Conservation (phyloP, 495 filamentous ascomycete genomes). For the Lasiosphaeria miniovina region DNA sequence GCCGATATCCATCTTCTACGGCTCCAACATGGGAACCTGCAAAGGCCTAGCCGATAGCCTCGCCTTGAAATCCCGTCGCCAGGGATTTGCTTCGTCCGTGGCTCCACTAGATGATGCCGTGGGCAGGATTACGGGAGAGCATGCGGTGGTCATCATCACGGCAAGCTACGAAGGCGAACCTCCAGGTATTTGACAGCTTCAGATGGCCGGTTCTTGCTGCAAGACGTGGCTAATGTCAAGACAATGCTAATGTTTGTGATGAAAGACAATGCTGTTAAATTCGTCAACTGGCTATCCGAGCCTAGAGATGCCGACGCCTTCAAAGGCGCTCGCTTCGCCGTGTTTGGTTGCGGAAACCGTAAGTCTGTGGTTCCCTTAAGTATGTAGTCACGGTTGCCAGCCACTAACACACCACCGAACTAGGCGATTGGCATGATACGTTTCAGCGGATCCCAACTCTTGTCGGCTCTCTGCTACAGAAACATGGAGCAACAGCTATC, state of each 20-base stretch:
- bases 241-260: too few species aligned
- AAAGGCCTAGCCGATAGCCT: conserved; percentile 59
- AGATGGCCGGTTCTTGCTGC: too few species aligned
- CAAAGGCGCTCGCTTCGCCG: conserved; percentile 52
- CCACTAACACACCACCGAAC: too few species aligned
- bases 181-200: conserved; percentile 22
- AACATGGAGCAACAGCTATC: conserved; percentile 34
- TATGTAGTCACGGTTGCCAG: too few species aligned
- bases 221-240: too few species aligned
- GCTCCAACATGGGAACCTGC: conserved; percentile 68
- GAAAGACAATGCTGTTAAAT: conserved; percentile 61
- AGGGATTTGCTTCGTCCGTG: conserved; percentile 45
- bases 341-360: conserved; percentile 53
- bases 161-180: conserved; percentile 64
- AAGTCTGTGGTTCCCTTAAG: conserved; percentile 27
- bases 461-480: conserved; percentile 46
- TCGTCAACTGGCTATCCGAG: conserved; percentile 58
- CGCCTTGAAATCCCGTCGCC: conserved; percentile 47
- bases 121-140: conserved; percentile 46
- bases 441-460: conserved; percentile 64
- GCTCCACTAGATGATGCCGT: background rate
- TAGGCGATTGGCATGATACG: conserved; percentile 52
- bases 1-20: conserved; percentile 60
- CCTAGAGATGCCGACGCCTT: conserved; percentile 33
- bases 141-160: conserved; percentile 57